Percentiles rank a stretch among this genome's conserved stretches.
Conservation (phyloP, 169 alveolate genomes). For the Cryptosporidium sp. region DNA sequence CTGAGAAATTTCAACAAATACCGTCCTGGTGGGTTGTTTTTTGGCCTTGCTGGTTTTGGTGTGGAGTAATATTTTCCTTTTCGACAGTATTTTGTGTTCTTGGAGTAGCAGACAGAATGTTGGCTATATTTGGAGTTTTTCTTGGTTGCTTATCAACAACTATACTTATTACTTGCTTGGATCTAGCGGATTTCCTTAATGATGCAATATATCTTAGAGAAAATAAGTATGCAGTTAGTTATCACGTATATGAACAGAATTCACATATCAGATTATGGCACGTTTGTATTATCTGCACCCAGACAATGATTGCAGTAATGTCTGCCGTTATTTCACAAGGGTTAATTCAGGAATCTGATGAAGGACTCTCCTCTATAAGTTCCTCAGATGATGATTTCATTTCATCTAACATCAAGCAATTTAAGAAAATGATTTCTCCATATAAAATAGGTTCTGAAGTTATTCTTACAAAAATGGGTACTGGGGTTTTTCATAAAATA, state of each 20-base stretch:
- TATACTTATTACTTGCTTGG: conserved; percentile 27
- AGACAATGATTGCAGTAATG: conserved; percentile 15
- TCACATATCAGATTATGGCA: conserved; percentile 48
- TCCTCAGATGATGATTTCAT: conserved; percentile 11
- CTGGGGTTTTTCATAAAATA: conserved; percentile 44
- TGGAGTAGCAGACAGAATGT: conserved; percentile 42
- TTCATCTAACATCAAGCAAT: conserved; percentile 14
- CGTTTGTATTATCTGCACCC: conserved; percentile 44
- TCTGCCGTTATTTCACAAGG: conserved; percentile 60
- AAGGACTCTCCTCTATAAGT: neutral
- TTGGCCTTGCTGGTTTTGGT: conserved; percentile 76
- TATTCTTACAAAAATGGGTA: conserved; percentile 37
- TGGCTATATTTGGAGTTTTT: conserved; percentile 40
- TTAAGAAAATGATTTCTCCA: conserved; percentile 45
- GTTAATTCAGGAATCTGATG: conserved; percentile 31
- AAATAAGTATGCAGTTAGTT: conserved; percentile 17
- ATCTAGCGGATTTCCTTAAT: conserved; percentile 62
- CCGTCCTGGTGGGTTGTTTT: conserved; percentile 75
- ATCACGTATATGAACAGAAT: neutral
- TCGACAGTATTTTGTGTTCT: conserved; percentile 59
- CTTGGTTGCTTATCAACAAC: conserved; percentile 32
- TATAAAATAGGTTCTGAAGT: conserved; percentile 38
- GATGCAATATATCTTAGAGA: neutral
- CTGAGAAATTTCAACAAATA: conserved; percentile 46
- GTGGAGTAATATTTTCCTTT: conserved; percentile 52